Conservation (phyloP, 306 rosid species). For the Inga leiocalycina region DNA sequence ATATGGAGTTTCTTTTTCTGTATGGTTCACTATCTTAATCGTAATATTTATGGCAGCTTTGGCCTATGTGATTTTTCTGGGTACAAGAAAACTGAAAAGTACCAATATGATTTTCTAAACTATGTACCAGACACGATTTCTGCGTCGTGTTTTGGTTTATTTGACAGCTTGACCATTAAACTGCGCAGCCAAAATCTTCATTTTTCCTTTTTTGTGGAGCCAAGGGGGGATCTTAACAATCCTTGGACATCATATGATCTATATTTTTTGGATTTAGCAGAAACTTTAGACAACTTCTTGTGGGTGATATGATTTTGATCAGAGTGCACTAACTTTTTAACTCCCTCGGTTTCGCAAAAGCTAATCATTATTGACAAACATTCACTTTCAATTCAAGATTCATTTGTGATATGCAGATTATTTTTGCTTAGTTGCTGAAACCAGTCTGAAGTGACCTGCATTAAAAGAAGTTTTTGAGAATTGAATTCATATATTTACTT, state of each 20-base stretch:
- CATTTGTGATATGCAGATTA: neutral
- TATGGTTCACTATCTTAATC: neutral
- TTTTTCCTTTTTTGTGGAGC: neutral
- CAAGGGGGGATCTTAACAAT: neutral
- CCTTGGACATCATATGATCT: neutral
- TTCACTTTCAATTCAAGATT: neutral
- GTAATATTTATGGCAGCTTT: neutral
- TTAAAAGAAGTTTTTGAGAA: neutral
- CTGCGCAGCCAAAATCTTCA: neutral
- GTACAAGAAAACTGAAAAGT: neutral
- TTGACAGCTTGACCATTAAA: neutral
- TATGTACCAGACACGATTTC: neutral
- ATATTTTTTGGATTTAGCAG: neutral
- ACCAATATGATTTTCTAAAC: neutral
- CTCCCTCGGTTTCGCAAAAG: neutral
- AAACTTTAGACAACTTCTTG: slow-evolving; percentile 9
- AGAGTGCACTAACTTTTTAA: slow-evolving; percentile 2
- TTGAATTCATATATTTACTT: neutral
- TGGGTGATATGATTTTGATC: slow-evolving; percentile 8
- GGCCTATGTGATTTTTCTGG: neutral
- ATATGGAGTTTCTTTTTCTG: neutral
- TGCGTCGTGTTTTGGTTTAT: slow-evolving; percentile 1
- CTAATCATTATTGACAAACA: neutral
- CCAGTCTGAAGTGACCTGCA: neutral
- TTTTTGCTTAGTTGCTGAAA: neutral